Conservation (phyloP, 2,329 filamentous ascomycete genomes). For the Diaporthe australafricana region DNA sequence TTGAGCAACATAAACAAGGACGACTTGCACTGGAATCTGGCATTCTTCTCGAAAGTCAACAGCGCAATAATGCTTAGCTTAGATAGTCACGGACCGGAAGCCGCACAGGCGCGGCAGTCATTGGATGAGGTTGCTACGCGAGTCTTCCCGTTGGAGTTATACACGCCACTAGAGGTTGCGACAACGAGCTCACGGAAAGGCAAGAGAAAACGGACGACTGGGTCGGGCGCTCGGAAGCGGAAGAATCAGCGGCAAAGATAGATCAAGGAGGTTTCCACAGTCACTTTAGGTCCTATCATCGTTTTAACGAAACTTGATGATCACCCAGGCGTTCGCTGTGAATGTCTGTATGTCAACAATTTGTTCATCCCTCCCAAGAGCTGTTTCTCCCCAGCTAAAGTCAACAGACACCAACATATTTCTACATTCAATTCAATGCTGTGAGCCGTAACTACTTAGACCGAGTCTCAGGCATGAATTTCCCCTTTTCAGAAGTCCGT, state of each 20-base stretch:
- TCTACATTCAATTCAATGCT: too few species aligned
- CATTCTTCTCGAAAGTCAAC: not conserved
- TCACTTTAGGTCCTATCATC: too few species aligned
- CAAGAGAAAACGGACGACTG: not conserved
- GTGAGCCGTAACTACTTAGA: too few species aligned
- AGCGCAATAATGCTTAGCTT: not conserved
- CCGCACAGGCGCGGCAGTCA: not conserved
- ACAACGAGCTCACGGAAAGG: not conserved
- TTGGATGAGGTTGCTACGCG: not conserved
- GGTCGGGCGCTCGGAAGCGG: not conserved
- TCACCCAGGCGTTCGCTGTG: too few species aligned
- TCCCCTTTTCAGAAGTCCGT: slow-evolving; percentile 19
- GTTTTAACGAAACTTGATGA: too few species aligned
- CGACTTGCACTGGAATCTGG: not conserved
- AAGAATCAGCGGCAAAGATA: not conserved
- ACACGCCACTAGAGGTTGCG: not conserved
- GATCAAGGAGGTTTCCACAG: too few species aligned
- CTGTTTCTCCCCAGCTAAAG: too few species aligned
- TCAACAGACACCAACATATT: too few species aligned
- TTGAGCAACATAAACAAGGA: not conserved
- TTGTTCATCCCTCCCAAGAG: too few species aligned
- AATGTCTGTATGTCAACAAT: too few species aligned
- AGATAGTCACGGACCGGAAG: not conserved
- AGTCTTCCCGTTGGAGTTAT: not conserved
- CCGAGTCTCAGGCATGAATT: too few species aligned